Base-by-base conservation (phyloP, 2,329 filamentous ascomycete species). In the Massarina eburnea region DNA sequence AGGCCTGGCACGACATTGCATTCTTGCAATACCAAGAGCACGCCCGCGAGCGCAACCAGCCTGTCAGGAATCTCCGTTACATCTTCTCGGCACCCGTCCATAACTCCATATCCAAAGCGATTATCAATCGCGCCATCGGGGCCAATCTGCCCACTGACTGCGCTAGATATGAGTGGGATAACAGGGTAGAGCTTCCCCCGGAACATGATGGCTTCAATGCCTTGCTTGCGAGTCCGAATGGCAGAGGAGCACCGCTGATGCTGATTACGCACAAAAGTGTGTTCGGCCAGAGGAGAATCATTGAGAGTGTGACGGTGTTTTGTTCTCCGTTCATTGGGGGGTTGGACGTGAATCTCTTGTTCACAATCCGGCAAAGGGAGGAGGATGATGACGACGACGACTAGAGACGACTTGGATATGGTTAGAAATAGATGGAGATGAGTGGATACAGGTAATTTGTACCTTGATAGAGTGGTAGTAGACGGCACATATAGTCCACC, bases 211-310 rank as follows among this genome's bases (percentile, higher is more conserved):
- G 12, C 8, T 36, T 5, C 14, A 46, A 49, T 14, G 46, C 38
- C 14, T 22, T 52, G 35, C 33, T 52, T 8, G 36, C 20, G 4
- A 34, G 30, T 24, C 49, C 42, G 27, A 30, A 30, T 30, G 50
- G 40, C 17, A 34, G 42, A 26, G 50, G 47, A 19, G 41, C 42
- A 3, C 46, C 43, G 1, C 42, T 45, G 29, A 30, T 52, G 8
- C 27, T 52, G 30, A 39, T 47, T 30, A 15, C 29, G 30, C 47
- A 52, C 30, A 52, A 52, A 24, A 20, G 12, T 15, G 19, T 33
- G 14, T 45, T 48, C 39, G 47, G 47, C 8, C 10, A 37, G 6
- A 42, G 34, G 43, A 36, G 14, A n/a, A 12, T 21, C 4, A 21
- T 41, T 9, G 17, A 17, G 18, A 41, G 29, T 21, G 39, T 41